Evolutionary conservation across 768 basidiomycete genomes (phyloP).

Genomic region (Daedaleopsis nitida): DNA sequence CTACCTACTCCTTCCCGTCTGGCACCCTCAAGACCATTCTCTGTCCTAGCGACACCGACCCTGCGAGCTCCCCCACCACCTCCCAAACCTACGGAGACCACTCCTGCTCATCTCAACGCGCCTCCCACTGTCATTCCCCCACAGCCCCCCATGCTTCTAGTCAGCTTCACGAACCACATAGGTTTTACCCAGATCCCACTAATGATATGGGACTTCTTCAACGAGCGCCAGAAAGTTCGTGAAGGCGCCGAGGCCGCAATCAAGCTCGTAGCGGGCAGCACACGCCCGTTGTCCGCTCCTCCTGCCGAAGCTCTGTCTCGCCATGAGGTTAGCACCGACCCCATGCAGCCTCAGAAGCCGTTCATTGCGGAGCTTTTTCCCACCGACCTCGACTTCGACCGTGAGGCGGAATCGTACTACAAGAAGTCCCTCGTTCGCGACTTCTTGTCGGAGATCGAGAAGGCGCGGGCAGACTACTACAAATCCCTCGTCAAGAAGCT

Average conservation of each 20-base stretch:
- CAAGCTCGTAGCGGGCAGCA: conserved; percentile 61
- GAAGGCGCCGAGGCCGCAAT: conserved; percentile 84
- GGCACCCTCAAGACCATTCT: conserved; percentile 33
- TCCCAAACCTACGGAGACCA: conserved; percentile 21
- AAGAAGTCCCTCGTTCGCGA: conserved; percentile 59
- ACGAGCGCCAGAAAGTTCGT: conserved; percentile 78
- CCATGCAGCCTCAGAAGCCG: conserved; percentile 25
- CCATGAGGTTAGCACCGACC: conserved; percentile 24
- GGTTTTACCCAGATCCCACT: conserved; percentile 83
- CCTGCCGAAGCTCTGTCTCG: conserved; percentile 19
- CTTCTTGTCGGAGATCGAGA: conserved; percentile 55
- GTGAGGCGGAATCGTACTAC: conserved; percentile 66
- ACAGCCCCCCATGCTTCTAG: conserved; percentile 78
- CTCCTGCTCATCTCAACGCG: conserved; percentile 39
- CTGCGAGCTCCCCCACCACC: conserved; percentile 29
- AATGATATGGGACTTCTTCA: conserved; percentile 94
- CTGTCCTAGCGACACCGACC: conserved; percentile 27
- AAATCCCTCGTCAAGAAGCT: conserved; percentile 66
- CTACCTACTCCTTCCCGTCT: conserved; percentile 44
- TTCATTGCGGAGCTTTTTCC: conserved; percentile 20
- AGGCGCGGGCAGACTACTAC: conserved; percentile 78
- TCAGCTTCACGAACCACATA: conserved; percentile 73
- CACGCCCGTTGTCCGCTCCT: conserved; percentile 57
- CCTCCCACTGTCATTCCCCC: conserved; percentile 63
- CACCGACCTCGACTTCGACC: conserved; percentile 75